Base-by-base conservation (phyloP, 306 rosid genomes). In the Rosa lucieae region DNA sequence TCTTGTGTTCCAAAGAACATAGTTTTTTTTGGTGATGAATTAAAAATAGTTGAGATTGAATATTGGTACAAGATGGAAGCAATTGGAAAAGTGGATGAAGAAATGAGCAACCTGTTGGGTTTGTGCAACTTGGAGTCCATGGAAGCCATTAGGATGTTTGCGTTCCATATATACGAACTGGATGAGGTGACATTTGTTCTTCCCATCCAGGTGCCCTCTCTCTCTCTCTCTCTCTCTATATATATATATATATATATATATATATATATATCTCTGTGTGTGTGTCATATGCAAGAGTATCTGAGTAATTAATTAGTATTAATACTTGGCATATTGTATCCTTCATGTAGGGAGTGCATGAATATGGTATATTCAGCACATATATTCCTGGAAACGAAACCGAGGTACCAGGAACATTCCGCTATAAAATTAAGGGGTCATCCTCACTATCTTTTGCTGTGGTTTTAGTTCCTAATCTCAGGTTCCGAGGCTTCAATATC, bases 61-160 rank as follows among this genome's bases (percentile, higher is more conserved):
- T 1, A 67, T 18, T 2, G 2, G 6, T 67, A 17, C 71, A 67
- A 67, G 26, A 2, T 67, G 15, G 71, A 37, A 18, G 21, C 71
- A 10, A 43, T 39, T 68, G 73, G 17, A 43, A 68, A 10, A 20
- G 73, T 68, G 10, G 73, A 68, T n/a, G 15, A 18, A 10, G 35
- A 40, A 10, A 42, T 68, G 1, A 68, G 42, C 52, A 68, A 68
- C 52, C 51, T 42, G 1, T 42, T 42, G 73, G 73, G 52, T 2
- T 68, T 68, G 52, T 42, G 52, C 52, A 43, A 68, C 35, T 68
- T 42, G 52, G 73, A 68, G 44, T 68, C 73, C 35, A 8, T 68
- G 52, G 17, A 3, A n/a, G 3, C 53, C 37, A 68, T 68, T 43
- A 5, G 37, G 73, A 20, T 43, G 51, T 53, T 17, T 18, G 8